Conservation (phyloP, 768 basidiomycete species). For the Leccinum fibrillosum region DNA sequence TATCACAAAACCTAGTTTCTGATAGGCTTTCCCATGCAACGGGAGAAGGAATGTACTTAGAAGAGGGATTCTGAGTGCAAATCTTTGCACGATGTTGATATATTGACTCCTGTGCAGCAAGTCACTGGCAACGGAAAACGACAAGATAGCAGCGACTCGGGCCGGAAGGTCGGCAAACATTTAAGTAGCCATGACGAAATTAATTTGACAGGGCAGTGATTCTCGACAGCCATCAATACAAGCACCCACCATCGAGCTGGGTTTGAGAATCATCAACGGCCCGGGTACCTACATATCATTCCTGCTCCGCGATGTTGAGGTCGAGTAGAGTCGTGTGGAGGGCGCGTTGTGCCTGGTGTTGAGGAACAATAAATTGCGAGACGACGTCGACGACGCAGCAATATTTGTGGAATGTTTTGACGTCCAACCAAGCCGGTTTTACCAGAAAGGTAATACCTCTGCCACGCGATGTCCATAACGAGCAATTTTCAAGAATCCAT, state of each 20-base stretch:
- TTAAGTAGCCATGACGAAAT: conserved; percentile 1
- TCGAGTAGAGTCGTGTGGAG: background rate
- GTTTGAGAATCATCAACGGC: background rate
- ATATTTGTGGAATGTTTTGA: background rate
- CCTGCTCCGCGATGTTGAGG: background rate
- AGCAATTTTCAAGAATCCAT: conserved; percentile 15
- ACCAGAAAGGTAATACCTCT: conserved; percentile 4
- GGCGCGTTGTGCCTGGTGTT: background rate
- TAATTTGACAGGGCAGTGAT: conserved; percentile 1
- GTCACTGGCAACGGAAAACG: background rate
- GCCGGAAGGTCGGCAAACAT: conserved; percentile 5
- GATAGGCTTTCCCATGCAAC: background rate
- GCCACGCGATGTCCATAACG: conserved; percentile 13
- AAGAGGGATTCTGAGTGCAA: background rate
- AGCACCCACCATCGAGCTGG: background rate
- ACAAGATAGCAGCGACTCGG: background rate
- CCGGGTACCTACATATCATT: background rate
- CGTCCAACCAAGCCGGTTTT: background rate
- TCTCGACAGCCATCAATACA: background rate
- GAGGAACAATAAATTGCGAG: background rate
- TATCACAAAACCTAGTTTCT: background rate
- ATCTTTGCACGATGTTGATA: background rate
- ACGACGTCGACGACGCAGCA: background rate
- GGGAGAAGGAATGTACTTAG: background rate
- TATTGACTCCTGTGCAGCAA: background rate